phyloP scores from a whole-genome alignment of 768 basidiomycete genomes.

The Leccinum barrowsii region DNA sequence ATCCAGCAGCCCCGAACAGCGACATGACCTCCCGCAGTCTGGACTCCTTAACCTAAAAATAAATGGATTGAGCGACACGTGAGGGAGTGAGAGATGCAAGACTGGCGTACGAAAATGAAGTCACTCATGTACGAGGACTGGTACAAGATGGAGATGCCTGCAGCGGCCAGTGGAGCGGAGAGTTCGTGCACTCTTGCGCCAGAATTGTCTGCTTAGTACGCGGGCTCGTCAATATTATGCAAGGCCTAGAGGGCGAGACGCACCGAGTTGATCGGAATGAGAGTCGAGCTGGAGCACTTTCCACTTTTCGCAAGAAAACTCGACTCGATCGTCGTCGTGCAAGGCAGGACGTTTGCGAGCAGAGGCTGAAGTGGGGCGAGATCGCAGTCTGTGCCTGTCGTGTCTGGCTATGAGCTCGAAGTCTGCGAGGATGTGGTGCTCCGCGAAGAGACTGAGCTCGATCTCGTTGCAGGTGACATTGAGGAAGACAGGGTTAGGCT shows the following conservation, averaged over 20 bases:
- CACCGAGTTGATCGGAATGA: conserved; percentile 68
- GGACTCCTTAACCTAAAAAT: conserved; percentile 58
- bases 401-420: conserved; percentile 60
- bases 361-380: conserved; percentile 38
- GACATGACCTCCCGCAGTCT: conserved; percentile 60
- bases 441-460: conserved; percentile 73
- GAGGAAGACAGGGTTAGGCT: conserved; percentile 63
- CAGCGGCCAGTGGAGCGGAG: conserved; percentile 70
- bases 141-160: conserved; percentile 78
- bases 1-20: conserved; percentile 58
- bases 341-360: conserved; percentile 21
- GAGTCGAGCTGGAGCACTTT: conserved; percentile 79
- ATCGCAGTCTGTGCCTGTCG: conserved; percentile 47
- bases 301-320: conserved; percentile 74
- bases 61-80: neutral
- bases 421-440: conserved; percentile 51
- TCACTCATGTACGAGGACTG: conserved; percentile 82
- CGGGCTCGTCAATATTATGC: conserved; percentile 4
- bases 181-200: conserved; percentile 73
- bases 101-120: conserved; percentile 65
- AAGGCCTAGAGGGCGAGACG: conserved; percentile 17
- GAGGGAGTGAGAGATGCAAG: neutral
- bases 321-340: conserved; percentile 46
- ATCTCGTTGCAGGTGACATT: conserved; percentile 77
- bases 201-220: conserved; percentile 47